Conservation (phyloP, 23 red algal species). For the Cyanidium caldarium region DNA sequence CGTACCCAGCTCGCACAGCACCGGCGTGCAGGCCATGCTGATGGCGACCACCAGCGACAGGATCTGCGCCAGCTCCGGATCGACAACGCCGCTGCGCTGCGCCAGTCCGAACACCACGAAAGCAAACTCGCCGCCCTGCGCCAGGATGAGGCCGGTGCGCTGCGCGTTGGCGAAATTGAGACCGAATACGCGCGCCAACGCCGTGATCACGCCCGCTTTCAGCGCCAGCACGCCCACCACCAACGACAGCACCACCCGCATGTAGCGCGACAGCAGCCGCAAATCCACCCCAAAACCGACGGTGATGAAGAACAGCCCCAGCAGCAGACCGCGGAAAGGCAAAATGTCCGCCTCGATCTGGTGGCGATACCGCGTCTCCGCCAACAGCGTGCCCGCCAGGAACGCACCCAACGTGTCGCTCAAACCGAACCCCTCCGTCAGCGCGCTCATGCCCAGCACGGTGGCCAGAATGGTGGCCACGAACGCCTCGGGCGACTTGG, state of each 20-base stretch:
- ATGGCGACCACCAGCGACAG: constrained; percentile 68
- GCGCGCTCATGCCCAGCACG: constrained; percentile 62
- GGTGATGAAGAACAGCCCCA: constrained; percentile 99
- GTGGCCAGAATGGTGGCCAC: constrained; percentile 84
- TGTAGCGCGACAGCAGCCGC: constrained; percentile 46
- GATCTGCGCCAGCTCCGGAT: constrained; percentile 46
- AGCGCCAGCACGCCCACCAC: constrained; percentile 56
- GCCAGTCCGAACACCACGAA: constrained; percentile 93
- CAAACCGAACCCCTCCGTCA: constrained; percentile 81
- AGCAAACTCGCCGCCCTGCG: constrained; percentile 97
- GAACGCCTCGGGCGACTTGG: constrained; percentile 76
- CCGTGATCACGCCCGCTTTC: constrained; percentile 74
- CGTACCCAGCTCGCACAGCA: constrained; percentile 40
- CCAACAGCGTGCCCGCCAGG: constrained; percentile 89
- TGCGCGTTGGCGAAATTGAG: constrained; percentile 58
- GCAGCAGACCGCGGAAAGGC: constrained; percentile 84
- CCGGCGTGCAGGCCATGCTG: constrained; percentile 83
- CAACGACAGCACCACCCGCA: constrained; percentile 46
- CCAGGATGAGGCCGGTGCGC: constrained; percentile 72
- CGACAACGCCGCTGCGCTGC: constrained; percentile 47
- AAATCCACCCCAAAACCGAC: constrained; percentile 92
- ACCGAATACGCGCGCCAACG: constrained; percentile 40
- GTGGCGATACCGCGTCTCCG: constrained; percentile 84
- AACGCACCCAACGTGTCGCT: constrained; percentile 91
- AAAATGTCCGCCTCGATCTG: constrained; percentile 95